Evolutionary conservation across 768 basidiomycete species (phyloP), one percentile per base, ranked within the genome.

Genomic region (Lyophyllum atratum): DNA sequence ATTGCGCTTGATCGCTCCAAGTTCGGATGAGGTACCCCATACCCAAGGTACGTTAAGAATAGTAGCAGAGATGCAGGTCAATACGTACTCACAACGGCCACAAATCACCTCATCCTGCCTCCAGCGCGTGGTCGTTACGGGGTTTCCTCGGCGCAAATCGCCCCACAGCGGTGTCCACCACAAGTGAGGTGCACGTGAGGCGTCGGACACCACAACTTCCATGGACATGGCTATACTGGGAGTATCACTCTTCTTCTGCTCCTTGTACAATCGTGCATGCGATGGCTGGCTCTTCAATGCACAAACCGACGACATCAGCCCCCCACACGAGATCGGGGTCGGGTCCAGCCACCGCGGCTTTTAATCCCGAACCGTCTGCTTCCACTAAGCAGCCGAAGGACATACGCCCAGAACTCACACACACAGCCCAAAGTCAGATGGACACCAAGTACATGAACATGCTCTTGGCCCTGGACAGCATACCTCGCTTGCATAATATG

Each of bases 401-500:
- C 21, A 45, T 19, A 2, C 48, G 12, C 33, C 52, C 49, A 19
- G 21, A 42, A 12, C 51, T 52, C 51, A 31, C 37, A 55, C 40
- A n/a, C 26, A 45, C 40, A 45, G 19, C 54, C 14, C 29, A 37
- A 43, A 66, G 66, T 47, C 74, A 75, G 60, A 74, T 72, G 65
- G 70, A 80, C 56, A 83, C 85, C 2, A 77, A 76, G 29, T 86
- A 86, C 61, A 76, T 85, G 60, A 80, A 78, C 51, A 86, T 86
- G 85, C 74, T 86, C 24, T 77, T 86, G 31, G 85, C 83, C 4
- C 68, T 85, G 21, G 85, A 86, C 60, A 74, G 71, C 34, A 85
- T 86, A 43, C 81, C 84, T 17, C 60, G 68, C 3, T 21, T 79
- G 40, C 74, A 80, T 65, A 83, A 85, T 54, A 53, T 83, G 14